Conservation (phyloP, 495 filamentous ascomycete species). For the Podospora didyma region DNA sequence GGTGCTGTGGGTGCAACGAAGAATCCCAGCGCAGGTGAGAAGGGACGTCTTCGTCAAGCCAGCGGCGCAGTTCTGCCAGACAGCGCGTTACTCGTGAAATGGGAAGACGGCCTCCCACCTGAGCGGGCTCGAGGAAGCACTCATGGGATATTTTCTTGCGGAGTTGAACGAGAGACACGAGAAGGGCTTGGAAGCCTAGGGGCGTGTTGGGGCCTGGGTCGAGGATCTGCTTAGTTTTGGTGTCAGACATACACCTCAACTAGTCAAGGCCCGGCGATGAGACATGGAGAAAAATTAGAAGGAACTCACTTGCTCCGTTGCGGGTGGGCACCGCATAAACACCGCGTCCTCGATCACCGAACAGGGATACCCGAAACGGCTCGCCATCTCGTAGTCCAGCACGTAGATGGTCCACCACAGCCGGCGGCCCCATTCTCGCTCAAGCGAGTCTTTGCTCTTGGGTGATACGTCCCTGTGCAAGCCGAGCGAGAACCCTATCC, state of each 20-base stretch:
- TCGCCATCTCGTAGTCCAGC: conserved; percentile 5
- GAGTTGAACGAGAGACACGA: background rate
- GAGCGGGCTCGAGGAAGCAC: background rate
- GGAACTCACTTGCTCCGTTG: conserved; percentile 2
- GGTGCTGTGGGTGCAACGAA: conserved; percentile 5
- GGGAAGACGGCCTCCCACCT: conserved; percentile 2
- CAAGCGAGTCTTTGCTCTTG: background rate
- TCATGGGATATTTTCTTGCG: conserved; percentile 3
- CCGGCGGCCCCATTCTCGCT: conserved; percentile 5
- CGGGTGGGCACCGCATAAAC: conserved; percentile 1
- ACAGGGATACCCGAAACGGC: conserved; percentile 4
- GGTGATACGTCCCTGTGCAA: conserved; percentile 5
- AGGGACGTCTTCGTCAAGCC: background rate
- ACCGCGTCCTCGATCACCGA: background rate
- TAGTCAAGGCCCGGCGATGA: too few species aligned
- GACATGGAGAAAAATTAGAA: background rate
- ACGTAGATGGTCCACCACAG: conserved; percentile 7
- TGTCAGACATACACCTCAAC: too few species aligned
- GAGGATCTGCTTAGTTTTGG: conserved; percentile 2
- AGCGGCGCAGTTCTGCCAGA: background rate
- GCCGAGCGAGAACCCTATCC: conserved; percentile 6
- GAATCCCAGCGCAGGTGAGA: background rate
- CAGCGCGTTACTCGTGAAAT: background rate
- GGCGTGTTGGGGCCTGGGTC: conserved; percentile 4
- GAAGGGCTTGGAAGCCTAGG: conserved; percentile 2